Evolutionary conservation across 257 asterid species (phyloP).

Genomic region (Fraxinus excelsior): DNA sequence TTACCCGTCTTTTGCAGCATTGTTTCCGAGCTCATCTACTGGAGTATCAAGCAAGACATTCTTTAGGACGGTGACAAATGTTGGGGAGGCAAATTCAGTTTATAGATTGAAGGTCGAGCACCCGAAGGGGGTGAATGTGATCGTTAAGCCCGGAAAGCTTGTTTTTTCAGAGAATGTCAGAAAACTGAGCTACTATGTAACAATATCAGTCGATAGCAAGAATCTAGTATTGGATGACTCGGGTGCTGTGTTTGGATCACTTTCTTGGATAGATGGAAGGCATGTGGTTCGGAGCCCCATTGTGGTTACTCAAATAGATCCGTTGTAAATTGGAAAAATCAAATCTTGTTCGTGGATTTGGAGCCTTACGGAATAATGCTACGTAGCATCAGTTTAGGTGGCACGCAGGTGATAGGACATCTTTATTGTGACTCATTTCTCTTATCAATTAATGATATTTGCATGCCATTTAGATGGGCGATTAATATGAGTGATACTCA

Average conservation of each 20-base stretch:
- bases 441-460: too few species aligned
- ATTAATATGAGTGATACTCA: too few species aligned
- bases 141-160: slow-evolving; percentile 70
- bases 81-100: slow-evolving; percentile 59
- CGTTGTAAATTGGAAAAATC: slow-evolving; percentile 47
- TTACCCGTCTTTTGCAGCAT: slow-evolving; percentile 79
- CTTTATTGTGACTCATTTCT: too few species aligned
- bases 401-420: too few species aligned
- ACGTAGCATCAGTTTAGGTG: too few species aligned
- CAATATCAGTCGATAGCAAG: slow-evolving; percentile 51
- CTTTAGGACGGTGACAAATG: slow-evolving; percentile 78
- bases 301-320: slow-evolving; percentile 74
- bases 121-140: slow-evolving; percentile 76
- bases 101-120: slow-evolving; percentile 57
- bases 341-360: background rate
- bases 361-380: too few species aligned
- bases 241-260: slow-evolving; percentile 85
- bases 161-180: slow-evolving; percentile 63
- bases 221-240: slow-evolving; percentile 67
- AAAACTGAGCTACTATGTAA: slow-evolving; percentile 70
- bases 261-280: slow-evolving; percentile 86
- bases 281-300: slow-evolving; percentile 89
- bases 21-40: slow-evolving; percentile 51
- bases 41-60: slow-evolving; percentile 68
- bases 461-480: too few species aligned